These are phyloP conservation scores for Flaveria trinervia DNA, from an alignment of 129 eudicot species.

Conservation along the genomic window DNA sequence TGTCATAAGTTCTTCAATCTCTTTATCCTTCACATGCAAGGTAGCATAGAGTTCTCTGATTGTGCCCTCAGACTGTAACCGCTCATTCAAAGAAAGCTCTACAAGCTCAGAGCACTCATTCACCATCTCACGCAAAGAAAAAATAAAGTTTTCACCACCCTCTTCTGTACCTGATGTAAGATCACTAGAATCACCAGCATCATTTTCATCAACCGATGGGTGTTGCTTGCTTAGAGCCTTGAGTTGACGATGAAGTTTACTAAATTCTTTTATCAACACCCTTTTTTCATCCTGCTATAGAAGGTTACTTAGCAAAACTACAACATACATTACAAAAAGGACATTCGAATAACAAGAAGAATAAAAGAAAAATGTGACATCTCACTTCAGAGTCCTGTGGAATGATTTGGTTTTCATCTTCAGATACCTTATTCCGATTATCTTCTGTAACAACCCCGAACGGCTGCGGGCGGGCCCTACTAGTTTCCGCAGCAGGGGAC, in stretches of 20 bases:
- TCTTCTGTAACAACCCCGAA: constrained; percentile 35
- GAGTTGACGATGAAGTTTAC: constrained; percentile 49
- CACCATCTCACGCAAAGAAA: constrained; percentile 57
- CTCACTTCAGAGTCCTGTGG: constrained; percentile 62
- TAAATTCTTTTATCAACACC: constrained; percentile 45
- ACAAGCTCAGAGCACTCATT: constrained; percentile 58
- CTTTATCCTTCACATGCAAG: constrained; percentile 53
- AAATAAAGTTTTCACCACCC: constrained; percentile 33
- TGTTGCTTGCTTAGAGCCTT: constrained; percentile 46
- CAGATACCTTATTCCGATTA: constrained; percentile 38
- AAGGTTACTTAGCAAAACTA: constrained; percentile 19
- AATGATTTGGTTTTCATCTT: constrained; percentile 52
- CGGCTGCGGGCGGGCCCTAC: constrained; percentile 31
- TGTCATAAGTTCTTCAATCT: constrained; percentile 54
- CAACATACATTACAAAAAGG: constrained; percentile 12
- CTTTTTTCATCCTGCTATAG: constrained; percentile 73
- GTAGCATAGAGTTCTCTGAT: constrained; percentile 50
- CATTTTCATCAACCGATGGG: constrained; percentile 24
- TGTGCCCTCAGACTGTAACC: constrained; percentile 39
- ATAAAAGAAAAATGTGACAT: constrained; percentile 22
- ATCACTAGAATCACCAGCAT: constrained; percentile 27
- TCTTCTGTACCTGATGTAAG: constrained; percentile 30
- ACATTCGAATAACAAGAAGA: neutral
- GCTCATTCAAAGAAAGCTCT: constrained; percentile 43
- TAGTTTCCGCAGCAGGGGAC: constrained; percentile 29